Evolutionary conservation across 768 basidiomycete genomes (phyloP).

Genomic region (Lentinula edodes): DNA sequence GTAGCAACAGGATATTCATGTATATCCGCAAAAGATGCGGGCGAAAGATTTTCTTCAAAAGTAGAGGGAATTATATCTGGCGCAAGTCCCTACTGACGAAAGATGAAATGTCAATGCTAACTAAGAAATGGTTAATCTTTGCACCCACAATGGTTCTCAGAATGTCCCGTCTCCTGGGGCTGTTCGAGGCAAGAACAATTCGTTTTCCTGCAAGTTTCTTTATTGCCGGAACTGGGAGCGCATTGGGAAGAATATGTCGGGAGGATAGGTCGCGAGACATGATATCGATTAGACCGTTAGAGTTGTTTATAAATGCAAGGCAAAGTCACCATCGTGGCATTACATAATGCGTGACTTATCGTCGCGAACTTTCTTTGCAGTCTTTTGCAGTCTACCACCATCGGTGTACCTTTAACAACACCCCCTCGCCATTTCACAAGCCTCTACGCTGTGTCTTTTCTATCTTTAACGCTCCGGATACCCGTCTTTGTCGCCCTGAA

Average conservation of each 20-base stretch:
- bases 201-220: slow-evolving; percentile 71
- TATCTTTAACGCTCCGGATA: not conserved
- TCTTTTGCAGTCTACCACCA: not conserved
- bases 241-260: slow-evolving; percentile 58
- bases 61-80: slow-evolving; percentile 71
- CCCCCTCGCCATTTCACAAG: slow-evolving; percentile 1
- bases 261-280: not conserved
- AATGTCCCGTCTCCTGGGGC: slow-evolving; percentile 81
- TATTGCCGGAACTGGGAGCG: slow-evolving; percentile 54
- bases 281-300: too few relatives aligned
- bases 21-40: slow-evolving; percentile 61
- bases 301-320: too few relatives aligned
- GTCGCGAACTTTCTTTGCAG: not conserved
- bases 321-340: not conserved
- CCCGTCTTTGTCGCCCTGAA: not conserved
- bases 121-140: not conserved
- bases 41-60: slow-evolving; percentile 74
- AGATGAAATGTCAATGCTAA: not conserved
- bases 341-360: not conserved
- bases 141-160: slow-evolving; percentile 66
- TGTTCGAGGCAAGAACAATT: slow-evolving; percentile 81
- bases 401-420: not conserved
- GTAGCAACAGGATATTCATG: slow-evolving; percentile 76
- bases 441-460: not conserved
- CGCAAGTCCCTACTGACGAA: slow-evolving; percentile 28